Evolutionary conservation across 805 yeast species (phyloP).

Genomic region (Diddensiella transvaalensis): DNA sequence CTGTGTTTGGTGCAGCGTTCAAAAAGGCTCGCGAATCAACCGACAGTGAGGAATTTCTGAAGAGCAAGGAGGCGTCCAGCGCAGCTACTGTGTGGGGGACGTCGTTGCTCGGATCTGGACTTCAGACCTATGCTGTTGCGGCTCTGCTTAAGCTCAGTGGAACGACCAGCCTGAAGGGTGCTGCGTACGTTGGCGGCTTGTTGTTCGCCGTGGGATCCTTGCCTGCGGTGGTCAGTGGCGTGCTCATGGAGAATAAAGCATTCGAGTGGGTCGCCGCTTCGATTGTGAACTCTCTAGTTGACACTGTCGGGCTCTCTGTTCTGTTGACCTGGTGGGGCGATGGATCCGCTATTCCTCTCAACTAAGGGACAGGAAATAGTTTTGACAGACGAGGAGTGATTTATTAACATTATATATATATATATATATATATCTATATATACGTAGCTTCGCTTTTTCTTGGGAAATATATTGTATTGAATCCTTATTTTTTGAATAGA

Average conservation of each 20-base stretch:
- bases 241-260: conserved; percentile 36
- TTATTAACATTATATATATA: too few relatives aligned
- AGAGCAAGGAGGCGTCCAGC: conserved; percentile 37
- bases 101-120: conserved; percentile 34
- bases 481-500: too few relatives aligned
- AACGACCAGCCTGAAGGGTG: conserved; percentile 37
- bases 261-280: conserved; percentile 34
- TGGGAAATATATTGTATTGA: too few relatives aligned
- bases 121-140: conserved; percentile 41
- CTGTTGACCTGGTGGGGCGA: conserved; percentile 39
- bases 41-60: conserved; percentile 35
- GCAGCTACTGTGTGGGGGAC: conserved; percentile 35
- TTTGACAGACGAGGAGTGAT: background rate
- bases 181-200: conserved; percentile 37
- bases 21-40: conserved; percentile 33
- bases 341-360: conserved; percentile 3
- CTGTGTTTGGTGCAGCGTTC: conserved; percentile 39
- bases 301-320: conserved; percentile 41
- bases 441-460: too few relatives aligned
- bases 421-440: too few relatives aligned
- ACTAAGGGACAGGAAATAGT: background rate
- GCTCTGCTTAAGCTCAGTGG: conserved; percentile 39
- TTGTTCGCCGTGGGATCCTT: conserved; percentile 36
- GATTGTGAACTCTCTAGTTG: conserved; percentile 34
- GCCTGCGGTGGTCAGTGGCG: conserved; percentile 33